Evolutionary conservation across 441 rosid species (phyloP).

Genomic region (Corymbia calophylla): DNA sequence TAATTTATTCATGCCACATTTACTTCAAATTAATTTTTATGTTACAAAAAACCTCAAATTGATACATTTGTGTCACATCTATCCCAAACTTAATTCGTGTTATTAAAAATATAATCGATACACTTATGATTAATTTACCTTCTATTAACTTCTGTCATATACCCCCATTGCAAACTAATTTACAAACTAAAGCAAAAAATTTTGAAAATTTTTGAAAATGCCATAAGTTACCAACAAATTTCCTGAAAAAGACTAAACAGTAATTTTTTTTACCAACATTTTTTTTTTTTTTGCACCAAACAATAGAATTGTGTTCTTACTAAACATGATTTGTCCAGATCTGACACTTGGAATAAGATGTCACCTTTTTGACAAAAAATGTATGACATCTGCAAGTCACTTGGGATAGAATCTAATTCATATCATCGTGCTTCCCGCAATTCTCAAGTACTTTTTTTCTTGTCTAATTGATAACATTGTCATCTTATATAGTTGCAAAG

Average conservation of each 20-base stretch:
- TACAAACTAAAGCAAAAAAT: not conserved
- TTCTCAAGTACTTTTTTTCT: not conserved
- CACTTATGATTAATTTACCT: fast-evolving
- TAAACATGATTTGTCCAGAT: not conserved
- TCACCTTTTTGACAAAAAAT: not conserved
- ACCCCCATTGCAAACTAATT: not conserved
- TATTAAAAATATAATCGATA: not conserved
- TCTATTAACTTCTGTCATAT: not conserved
- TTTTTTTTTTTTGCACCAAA: not conserved
- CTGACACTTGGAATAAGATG: not conserved
- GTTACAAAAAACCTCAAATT: not conserved
- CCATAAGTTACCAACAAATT: not conserved
- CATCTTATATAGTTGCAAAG: not conserved
- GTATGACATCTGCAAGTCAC: not conserved
- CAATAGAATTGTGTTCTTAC: not conserved
- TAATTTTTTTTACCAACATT: too few species aligned
- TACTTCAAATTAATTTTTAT: not conserved
- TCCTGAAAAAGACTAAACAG: not conserved
- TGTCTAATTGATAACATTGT: too few species aligned
- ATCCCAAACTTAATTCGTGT: not conserved
- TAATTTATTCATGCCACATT: not conserved
- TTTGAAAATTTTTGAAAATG: not conserved
- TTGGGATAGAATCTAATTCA: not conserved
- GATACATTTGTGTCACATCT: not conserved
- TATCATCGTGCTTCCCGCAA: not conserved